Percentiles rank a stretch among this genome's conserved stretches.
phyloP scores from a whole-genome alignment of 106 monocot genomes.

The Narthecium ossifragum region DNA sequence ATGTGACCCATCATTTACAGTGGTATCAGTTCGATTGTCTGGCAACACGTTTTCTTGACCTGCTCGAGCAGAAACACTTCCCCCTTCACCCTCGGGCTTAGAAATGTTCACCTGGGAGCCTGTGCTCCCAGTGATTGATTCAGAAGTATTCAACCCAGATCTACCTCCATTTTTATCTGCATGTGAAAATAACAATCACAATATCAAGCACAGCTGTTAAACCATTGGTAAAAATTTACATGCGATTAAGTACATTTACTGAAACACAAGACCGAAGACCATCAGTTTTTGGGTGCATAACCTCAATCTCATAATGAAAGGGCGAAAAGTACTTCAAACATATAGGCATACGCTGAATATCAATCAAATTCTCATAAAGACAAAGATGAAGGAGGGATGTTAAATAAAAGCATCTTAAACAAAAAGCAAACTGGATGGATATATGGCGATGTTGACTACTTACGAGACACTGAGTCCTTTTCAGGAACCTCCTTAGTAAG shows the following conservation, averaged over 20 bases:
- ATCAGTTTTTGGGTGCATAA: no score
- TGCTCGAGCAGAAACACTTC: slow-evolving; percentile 17
- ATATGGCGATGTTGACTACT: slow-evolving; percentile 15
- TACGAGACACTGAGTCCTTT: slow-evolving; percentile 35
- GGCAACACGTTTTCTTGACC: slow-evolving; percentile 17
- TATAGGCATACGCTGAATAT: no score
- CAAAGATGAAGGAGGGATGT: no score
- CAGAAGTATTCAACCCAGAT: slow-evolving; percentile 16
- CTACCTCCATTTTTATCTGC: slow-evolving; percentile 27
- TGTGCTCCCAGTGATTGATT: slow-evolving; percentile 7
- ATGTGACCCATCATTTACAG: slow-evolving; percentile 10
- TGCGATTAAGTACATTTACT: no score
- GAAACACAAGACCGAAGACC: no score
- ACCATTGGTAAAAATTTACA: no score
- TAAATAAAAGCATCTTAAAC: no score
- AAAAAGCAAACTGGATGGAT: no score
- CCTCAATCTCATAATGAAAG: no score
- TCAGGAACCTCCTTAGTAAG: slow-evolving; percentile 40
- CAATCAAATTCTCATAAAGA: no score
- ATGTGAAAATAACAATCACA: neutral
- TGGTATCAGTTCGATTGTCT: slow-evolving; percentile 16
- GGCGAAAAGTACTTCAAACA: no score
- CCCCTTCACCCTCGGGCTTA: slow-evolving; percentile 16
- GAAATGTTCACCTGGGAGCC: slow-evolving; percentile 31
- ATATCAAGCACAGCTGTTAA: no score